Conservation (phyloP, 2,329 filamentous ascomycete genomes). For the Corinectria fuckeliana region DNA sequence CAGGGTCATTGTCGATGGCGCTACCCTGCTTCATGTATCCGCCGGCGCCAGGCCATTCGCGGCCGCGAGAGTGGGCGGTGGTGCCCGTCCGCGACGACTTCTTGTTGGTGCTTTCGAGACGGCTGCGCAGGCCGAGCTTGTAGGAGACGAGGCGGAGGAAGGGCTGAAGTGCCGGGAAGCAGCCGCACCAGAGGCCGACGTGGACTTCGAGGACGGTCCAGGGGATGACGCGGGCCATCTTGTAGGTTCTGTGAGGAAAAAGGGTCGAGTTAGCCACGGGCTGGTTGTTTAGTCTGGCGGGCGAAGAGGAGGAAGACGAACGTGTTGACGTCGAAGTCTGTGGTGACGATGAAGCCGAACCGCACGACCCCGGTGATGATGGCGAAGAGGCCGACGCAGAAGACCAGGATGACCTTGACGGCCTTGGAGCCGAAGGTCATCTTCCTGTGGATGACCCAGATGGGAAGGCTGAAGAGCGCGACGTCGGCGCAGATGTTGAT, state of each 20-base stretch:
- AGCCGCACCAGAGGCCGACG: conserved; percentile 50
- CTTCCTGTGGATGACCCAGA: conserved; percentile 46
- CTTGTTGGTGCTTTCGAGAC: conserved; percentile 24
- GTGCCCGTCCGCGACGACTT: conserved; percentile 29
- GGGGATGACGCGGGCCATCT: conserved; percentile 43
- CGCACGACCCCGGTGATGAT: conserved; percentile 46
- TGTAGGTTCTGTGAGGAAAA: conserved; percentile 40
- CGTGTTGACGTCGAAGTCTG: conserved; percentile 40
- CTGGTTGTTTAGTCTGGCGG: background rate
- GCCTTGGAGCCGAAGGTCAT: conserved; percentile 45
- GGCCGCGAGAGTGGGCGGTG: conserved; percentile 9
- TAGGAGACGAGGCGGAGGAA: conserved; percentile 41
- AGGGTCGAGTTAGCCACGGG: background rate
- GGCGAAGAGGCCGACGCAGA: conserved; percentile 46
- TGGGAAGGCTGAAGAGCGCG: conserved; percentile 43
- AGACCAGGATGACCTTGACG: conserved; percentile 46
- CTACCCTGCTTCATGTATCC: conserved; percentile 22
- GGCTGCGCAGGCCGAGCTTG: conserved; percentile 19
- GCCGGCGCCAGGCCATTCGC: conserved; percentile 21
- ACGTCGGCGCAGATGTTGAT: conserved; percentile 44
- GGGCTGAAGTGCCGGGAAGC: conserved; percentile 49
- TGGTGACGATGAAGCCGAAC: conserved; percentile 41
- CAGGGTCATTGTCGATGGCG: conserved; percentile 11
- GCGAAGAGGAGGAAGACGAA: conserved; percentile 27
- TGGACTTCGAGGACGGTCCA: conserved; percentile 51